Base-by-base conservation (phyloP, 1,139 yeast genomes). In the Geotrichum aggregatum region DNA sequence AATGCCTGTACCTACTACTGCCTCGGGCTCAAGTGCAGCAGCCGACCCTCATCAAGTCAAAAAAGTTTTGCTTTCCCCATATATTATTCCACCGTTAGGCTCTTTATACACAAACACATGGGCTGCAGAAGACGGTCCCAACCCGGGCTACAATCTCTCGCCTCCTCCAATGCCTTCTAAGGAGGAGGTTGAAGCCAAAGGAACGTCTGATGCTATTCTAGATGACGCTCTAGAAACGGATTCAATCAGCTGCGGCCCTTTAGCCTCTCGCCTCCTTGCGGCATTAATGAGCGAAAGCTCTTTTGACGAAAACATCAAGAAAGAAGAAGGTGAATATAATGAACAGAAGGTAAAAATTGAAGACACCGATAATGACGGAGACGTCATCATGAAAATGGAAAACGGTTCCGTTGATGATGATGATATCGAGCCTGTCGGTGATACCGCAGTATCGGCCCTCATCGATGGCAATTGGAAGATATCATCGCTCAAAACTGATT, bases 241-340 rank as follows among this genome's bases (percentile, higher is more conserved):
- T 56, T 82, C 79, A 21, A 74, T 91, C 1, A 84, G 95, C 0
- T 86, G 96, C 66, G 99, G 99, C 0, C 98, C 99, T 0, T 74
- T 92, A 41, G 86, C 95, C 0, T 83, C 92, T 30, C 77, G 99
- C 55, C 73, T 94, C 47, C 68, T 94, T 49, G 81, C 96, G 3
- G 98, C 98, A 0, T 75, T 92, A 22, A 66, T 86, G 55, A 78
- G 79, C 57, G 79, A 78, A 40, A 79, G 74, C 54, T 74, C 69
- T 1, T 63, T 51, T 30, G 60, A 50, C 26, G 56, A 24, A 5
- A 24, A 24, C 28, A 52, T 47, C 3, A 66, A 61, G 2, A 66
- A 61, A 1, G 68, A 61, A 10, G 56, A 52, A 24, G 55, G 43
- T n/a, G 42, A 39, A 13, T 42, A 24, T 4, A 36, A 18, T 21